phyloP scores from a whole-genome alignment of 352 stramenopile genomes.

The Pythium phragmiticola region DNA sequence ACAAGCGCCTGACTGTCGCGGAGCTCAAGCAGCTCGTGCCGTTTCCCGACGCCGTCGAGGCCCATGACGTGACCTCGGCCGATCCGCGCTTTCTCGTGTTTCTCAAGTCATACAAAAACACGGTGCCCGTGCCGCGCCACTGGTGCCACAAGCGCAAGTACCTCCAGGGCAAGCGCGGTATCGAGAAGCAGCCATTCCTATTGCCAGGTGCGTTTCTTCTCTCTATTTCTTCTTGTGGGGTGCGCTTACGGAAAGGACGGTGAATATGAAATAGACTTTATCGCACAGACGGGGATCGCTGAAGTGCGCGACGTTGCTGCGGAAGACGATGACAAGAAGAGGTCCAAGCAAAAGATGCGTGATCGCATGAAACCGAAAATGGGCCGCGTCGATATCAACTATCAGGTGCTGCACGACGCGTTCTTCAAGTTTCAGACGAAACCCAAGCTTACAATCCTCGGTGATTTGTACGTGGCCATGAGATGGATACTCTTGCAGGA shows the following conservation, averaged over 20 bases:
- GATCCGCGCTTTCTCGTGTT: slow-evolving; percentile 96
- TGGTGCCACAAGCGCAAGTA: slow-evolving; percentile 99
- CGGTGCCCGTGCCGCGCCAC: slow-evolving; percentile 95
- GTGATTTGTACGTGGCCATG: slow-evolving; percentile 71
- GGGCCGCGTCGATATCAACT: slow-evolving; percentile 97
- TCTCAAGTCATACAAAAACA: slow-evolving; percentile 95
- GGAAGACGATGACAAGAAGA: slow-evolving; percentile 91
- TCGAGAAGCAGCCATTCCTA: slow-evolving; percentile 95
- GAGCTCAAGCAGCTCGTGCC: slow-evolving; percentile 96
- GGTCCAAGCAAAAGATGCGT: slow-evolving; percentile 91
- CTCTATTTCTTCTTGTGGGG: not conserved
- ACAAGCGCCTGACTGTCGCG: slow-evolving; percentile 92
- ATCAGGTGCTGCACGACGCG: slow-evolving; percentile 96
- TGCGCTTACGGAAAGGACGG: not conserved
- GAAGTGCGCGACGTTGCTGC: slow-evolving; percentile 71
- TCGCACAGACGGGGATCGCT: slow-evolving; percentile 94
- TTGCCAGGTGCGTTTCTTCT: slow-evolving; percentile 57
- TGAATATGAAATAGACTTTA: slow-evolving; percentile 82
- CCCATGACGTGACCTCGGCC: slow-evolving; percentile 95
- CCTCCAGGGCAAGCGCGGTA: slow-evolving; percentile 94
- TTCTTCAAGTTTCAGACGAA: slow-evolving; percentile 99
- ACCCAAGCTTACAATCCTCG: slow-evolving; percentile 85
- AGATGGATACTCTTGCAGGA: not conserved
- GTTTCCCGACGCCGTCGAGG: slow-evolving; percentile 94
- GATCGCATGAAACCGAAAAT: slow-evolving; percentile 95